phyloP scores from a whole-genome alignment of 1,139 yeast species.

The Blastobotrys apis region DNA sequence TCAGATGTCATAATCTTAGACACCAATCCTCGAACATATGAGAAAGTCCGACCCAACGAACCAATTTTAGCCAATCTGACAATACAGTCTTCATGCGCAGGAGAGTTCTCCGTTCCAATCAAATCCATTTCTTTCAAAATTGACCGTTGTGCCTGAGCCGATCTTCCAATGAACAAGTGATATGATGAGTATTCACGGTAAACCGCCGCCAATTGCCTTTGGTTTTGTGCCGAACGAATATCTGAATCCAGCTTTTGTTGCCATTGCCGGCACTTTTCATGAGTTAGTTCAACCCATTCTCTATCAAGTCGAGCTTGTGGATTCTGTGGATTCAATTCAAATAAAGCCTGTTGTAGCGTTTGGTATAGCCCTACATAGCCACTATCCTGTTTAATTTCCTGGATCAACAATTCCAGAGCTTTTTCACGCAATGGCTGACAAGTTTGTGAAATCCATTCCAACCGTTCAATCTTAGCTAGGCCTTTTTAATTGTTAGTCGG shows the following conservation, averaged over 20 bases:
- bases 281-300: too few species aligned
- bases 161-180: too few species aligned
- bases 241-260: too few species aligned
- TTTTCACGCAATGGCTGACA: conserved; percentile 5
- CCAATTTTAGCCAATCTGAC: not conserved
- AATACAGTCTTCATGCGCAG: not conserved
- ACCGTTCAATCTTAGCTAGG: conserved; percentile 1
- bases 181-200: too few species aligned
- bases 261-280: too few species aligned
- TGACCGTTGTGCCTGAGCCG: conserved; percentile 14
- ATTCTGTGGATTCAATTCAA: conserved; percentile 9
- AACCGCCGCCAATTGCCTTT: too few species aligned
- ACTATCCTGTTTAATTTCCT: conserved; percentile 13
- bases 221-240: too few species aligned
- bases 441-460: conserved; percentile 1
- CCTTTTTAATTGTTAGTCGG: conserved; percentile 1
- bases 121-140: not conserved
- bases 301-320: conserved; percentile 11
- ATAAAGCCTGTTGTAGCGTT: conserved; percentile 8
- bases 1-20: not conserved
- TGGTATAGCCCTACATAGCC: conserved; percentile 10
- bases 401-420: conserved; percentile 9
- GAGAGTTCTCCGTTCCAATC: not conserved
- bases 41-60: not conserved
- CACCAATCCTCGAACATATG: conserved; percentile 4